Evolutionary conservation across 2,329 filamentous ascomycete genomes (phyloP), one percentile per base, ranked within the genome.

Genomic region (Diaporthe helianthi): DNA sequence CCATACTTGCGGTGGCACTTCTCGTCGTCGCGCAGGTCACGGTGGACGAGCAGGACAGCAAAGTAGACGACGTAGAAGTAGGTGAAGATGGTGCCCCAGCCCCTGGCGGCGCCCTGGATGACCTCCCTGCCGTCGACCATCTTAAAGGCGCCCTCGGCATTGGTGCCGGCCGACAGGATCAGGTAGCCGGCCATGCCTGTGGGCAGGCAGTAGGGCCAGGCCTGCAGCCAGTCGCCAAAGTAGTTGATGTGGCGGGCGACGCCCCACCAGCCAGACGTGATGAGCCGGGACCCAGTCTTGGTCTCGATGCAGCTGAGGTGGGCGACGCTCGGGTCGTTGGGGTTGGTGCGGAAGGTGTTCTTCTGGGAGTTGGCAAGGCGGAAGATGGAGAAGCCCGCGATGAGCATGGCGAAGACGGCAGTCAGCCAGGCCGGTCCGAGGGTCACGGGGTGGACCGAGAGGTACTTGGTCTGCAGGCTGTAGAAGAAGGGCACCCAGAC

Each of bases 51-150:
- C 72, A 98, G 82, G 15, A 97, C 82, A 4, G 90, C 94, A 82
- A 98, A 98, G 83, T 98, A 98, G 9, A 97, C 76, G 74, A 98
- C 86, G 82, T 97, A 98, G 78, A 98, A 98, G 83, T 98, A 98
- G 0, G 94, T 97, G 73, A 98, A 88, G 54, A 94, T 83, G 81
- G 94, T 94, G 55, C 92, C 94, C 88, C 92, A 97, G 26, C 93
- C 94, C 74, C 87, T 88, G 38, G 92, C 90, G 31, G 90, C 89
- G 44, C 90, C 92, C 67, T 90, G 90, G 17, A 93, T 84, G 2
- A 94, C 86, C 74, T 90, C 87, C 15, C 87, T 86, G 31, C 88
- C 87, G 71, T 89, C 87, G 8, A 80, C 77, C 79, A 88, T 85
- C 69, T 87, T 84, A 69, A 87, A 83, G 0, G 88, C 85, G 12